phyloP scores from a whole-genome alignment of 805 yeast genomes.

The Ogataea pini region DNA sequence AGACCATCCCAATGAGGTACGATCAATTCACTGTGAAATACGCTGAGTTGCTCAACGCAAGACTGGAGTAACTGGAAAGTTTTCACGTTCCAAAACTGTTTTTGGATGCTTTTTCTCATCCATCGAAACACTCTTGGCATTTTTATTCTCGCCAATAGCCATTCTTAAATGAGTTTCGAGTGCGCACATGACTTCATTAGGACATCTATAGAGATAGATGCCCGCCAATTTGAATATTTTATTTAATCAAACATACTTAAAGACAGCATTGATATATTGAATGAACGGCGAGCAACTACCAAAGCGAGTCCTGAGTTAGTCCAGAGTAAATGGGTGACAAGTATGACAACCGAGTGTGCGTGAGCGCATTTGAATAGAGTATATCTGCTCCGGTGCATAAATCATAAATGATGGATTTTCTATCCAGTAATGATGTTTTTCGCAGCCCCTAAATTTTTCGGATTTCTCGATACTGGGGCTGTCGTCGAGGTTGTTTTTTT shows the following conservation, averaged over 20 bases:
- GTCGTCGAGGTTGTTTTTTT: background rate
- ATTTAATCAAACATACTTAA: background rate
- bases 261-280: background rate
- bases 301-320: background rate
- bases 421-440: too few relatives aligned
- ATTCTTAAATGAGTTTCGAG: background rate
- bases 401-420: too few relatives aligned
- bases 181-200: background rate
- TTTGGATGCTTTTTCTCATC: background rate
- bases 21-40: conserved; percentile 31
- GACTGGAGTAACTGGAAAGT: conserved; percentile 15
- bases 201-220: background rate
- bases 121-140: background rate
- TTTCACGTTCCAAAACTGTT: background rate
- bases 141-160: background rate
- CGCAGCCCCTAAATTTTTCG: background rate
- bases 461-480: background rate
- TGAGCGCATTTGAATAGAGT: too few relatives aligned
- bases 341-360: too few relatives aligned
- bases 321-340: too few relatives aligned
- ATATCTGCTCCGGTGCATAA: too few relatives aligned
- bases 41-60: conserved; percentile 23
- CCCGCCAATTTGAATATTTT: background rate
- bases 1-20: conserved; percentile 30
- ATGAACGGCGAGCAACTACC: background rate